phyloP scores from a whole-genome alignment of 164 flowering plant species.

The Vitis riparia region DNA sequence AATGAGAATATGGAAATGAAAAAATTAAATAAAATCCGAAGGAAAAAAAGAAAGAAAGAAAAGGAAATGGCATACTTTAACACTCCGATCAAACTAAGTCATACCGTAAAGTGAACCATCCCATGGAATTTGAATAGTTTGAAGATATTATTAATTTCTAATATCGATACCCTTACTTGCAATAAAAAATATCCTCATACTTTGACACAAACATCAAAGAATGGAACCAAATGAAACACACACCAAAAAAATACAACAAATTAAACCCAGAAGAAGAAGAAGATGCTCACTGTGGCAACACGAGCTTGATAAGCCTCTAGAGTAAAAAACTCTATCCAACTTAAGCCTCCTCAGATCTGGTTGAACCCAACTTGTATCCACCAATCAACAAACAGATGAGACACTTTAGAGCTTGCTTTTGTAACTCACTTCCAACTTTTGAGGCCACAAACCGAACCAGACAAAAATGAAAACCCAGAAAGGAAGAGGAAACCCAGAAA shows the following conservation, averaged over 20 bases:
- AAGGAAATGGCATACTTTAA: not conserved
- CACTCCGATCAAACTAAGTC: too few species aligned
- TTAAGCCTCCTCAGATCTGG: constrained; percentile 19
- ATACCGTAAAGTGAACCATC: too few species aligned
- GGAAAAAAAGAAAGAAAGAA: not conserved
- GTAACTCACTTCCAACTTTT: constrained; percentile 12
- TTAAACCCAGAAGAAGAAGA: not conserved
- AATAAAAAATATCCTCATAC: not conserved
- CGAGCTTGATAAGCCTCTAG: not conserved
- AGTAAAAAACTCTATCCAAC: not conserved
- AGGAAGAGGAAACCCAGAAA: not conserved
- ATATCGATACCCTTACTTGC: not conserved
- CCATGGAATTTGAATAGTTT: too few species aligned
- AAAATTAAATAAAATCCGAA: not conserved
- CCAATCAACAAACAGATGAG: constrained; percentile 9
- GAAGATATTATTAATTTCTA: too few species aligned
- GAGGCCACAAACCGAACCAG: constrained; percentile 10
- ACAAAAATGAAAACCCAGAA: constrained; percentile 17
- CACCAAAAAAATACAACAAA: not conserved
- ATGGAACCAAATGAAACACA: constrained; percentile 2
- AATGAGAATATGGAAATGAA: too few species aligned
- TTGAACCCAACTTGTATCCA: constrained; percentile 1
- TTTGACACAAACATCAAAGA: not conserved
- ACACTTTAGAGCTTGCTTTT: not conserved
- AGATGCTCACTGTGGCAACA: not conserved